Base-by-base conservation (phyloP, 768 basidiomycete genomes). In the Trametes gibbosa region DNA sequence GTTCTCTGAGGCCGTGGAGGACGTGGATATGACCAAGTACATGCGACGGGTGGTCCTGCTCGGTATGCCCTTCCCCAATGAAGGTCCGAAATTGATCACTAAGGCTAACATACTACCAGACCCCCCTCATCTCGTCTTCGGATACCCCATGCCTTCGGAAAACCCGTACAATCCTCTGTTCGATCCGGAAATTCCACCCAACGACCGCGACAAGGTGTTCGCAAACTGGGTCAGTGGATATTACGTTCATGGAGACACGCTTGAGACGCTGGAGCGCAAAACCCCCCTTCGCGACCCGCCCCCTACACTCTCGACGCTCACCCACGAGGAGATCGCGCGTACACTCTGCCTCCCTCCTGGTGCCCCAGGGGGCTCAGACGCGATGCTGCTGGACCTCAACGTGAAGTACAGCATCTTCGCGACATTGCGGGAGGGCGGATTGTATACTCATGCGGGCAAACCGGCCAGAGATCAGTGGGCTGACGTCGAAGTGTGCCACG, bases 351-450 rank as follows among this genome's bases (percentile, higher is more conserved):
- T 23, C 12, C 49, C 25, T 1, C 63, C 61, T 2, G 57, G 51
- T 3, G 42, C 24, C 1, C 61, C 56, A 8, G 61, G 61, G 5
- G 63, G 65, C 2, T 66, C 65, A 1, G 63, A 66, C 37, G 17
- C 25, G 7, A 17, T 64, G 10, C 34, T 66, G 17, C 32, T 64
- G 27, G 19, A 53, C n/a, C 23, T 41, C 10, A 59, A 56, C n/a
- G 46, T 61, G 34, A 50, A 48, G 35, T 8, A 43, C 8, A 61
- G 65, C 7, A 41, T 59, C 21, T 59, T 42, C 21, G 46, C 16
- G 5, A 13, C 45, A 14, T 29, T 57, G 17, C 8, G 53, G 34
- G 43, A 61, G 23, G 45, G 16, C 13, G 62, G 45, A 34, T 34
- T 63, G 29, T 57, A 62, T 29, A 45, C 19, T 6, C 37, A 13